Base-by-base conservation (phyloP, 257 asterid species). In the Mentha longifolia region DNA sequence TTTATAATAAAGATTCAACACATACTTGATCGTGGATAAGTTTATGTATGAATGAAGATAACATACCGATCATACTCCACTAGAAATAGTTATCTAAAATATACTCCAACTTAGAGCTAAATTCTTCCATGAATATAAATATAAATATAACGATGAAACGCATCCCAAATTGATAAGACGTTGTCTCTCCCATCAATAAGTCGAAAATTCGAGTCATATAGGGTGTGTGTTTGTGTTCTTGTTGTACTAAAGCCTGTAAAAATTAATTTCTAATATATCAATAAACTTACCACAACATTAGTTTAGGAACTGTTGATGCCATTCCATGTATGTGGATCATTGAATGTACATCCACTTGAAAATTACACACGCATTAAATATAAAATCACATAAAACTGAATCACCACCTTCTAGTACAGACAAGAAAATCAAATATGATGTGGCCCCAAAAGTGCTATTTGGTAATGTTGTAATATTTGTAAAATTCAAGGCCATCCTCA, bases 401-500 rank as follows among this genome's bases (percentile, higher is more conserved):
- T 47, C 54, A 15, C 17, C 58, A 52, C 19, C 58, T 19, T 54
- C 35, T 8, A 54, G 8, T 54, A 22, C 5, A 54, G 4, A n/a
- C n/a, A 54, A 54, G 19, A 20, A 20, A 8, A 51, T 7, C 13
- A 52, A 52, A 19, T 6, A 17, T 19, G 17, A 17, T 5, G 31
- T 52, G 58, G 54, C 17, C 58, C 58, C 58, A 17, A 51, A 19
- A 54, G 7, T 10, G 35, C 35, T 54, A 54, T 19, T 19, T 57
- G 83, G 68, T 8, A 14, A 60, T 15, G 6, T 25, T 49, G 83
- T 80, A 86, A 84, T 74, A 77, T 79, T 60, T 20, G 13, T 6
- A 33, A 76, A 59, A 31, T 37, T 19, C 9, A 55, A 67, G 87
- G 88, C 81, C 61, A 74, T 45, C 17, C 41, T 56, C 41, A 59